Base-by-base conservation (phyloP, 2,329 filamentous ascomycete species). In the Emmonsiellopsis sp. region DNA sequence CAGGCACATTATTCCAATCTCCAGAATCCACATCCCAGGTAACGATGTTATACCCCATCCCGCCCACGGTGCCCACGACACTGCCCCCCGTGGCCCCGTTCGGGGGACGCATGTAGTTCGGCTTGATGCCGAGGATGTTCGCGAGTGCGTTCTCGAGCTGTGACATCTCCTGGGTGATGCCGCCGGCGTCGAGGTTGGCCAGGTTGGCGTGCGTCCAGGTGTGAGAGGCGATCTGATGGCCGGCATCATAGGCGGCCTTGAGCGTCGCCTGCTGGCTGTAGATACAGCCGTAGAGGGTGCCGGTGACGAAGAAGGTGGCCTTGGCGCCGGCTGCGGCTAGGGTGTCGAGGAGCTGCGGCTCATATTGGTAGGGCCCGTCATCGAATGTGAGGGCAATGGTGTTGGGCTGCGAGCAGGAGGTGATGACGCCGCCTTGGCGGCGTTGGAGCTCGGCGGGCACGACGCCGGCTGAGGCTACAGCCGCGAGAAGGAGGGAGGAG, bases 371-470 rank as follows among this genome's bases (percentile, higher is more conserved):
- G 11, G 82, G 83, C 0, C 83, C 83, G 60, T 85, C 83, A 58
- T 86, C 83, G 59, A 80, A 85, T 7, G 82, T 85, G 16, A 86
- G 64, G 10, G 83, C 83, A 57, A 86, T 76, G 15, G 78, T 77
- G 42, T 79, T 79, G 1, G 75, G 70, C 2, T 71, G 67, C 13
- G 57, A 61, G 58, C 73, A 74, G 37, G 62, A 61, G 32, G 61
- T 61, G 54, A 72, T 65, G 35, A 81, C 64, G 2, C 72, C 73
- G 34, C 79, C 80, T 26, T 50, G 47, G 30, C 35, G 47, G n/a
- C 9, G 31, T 15, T 47, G 20, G 7, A 47, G 30, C 16, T 47
- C 30, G 15, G 13, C 13, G 15, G 47, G 32, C 5, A 50, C n/a
- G 13, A 11, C 38, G 15, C 15, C 44, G 30, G 47, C 47, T 32